Percentiles rank a stretch among this genome's conserved stretches.
Evolutionary conservation across 169 alveolate species (phyloP).

Genomic region (Cyclospora cayetanensis): DNA sequence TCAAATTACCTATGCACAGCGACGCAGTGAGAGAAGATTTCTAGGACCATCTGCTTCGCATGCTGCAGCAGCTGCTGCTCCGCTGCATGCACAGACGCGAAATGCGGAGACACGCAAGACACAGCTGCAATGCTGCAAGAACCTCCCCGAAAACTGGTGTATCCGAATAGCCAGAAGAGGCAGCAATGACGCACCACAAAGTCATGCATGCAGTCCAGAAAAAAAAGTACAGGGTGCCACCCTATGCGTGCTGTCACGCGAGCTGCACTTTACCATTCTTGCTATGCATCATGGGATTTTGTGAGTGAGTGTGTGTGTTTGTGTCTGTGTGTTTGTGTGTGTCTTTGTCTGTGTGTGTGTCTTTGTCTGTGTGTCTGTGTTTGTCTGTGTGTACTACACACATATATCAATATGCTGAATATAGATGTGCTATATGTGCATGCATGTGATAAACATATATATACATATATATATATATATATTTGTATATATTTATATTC

Average conservation of each 20-base stretch:
- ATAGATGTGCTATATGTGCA: background rate
- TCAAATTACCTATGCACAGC: conserved; percentile 20
- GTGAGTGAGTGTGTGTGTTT: too few relatives aligned
- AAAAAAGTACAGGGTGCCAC: background rate
- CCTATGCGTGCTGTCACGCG: background rate
- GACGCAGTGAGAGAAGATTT: conserved; percentile 54
- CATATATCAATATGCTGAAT: background rate
- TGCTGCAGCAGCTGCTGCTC: conserved; percentile 37
- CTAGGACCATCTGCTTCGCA: conserved; percentile 51
- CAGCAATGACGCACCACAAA: too few relatives aligned
- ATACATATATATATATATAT: background rate
- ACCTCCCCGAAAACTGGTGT: background rate
- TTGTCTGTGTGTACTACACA: background rate
- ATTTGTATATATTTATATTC: background rate
- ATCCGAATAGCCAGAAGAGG: too few relatives aligned
- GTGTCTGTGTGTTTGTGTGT: too few relatives aligned
- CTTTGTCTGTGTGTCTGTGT: background rate
- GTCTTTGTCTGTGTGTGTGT: too few relatives aligned
- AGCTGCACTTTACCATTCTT: too few relatives aligned
- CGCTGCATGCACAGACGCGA: background rate
- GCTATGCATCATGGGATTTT: background rate
- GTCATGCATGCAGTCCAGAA: background rate
- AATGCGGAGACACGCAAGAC: background rate
- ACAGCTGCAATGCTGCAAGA: background rate
- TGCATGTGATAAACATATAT: background rate